Conservation (phyloP, 2,329 filamentous ascomycete species). For the Alternaria dauci region DNA sequence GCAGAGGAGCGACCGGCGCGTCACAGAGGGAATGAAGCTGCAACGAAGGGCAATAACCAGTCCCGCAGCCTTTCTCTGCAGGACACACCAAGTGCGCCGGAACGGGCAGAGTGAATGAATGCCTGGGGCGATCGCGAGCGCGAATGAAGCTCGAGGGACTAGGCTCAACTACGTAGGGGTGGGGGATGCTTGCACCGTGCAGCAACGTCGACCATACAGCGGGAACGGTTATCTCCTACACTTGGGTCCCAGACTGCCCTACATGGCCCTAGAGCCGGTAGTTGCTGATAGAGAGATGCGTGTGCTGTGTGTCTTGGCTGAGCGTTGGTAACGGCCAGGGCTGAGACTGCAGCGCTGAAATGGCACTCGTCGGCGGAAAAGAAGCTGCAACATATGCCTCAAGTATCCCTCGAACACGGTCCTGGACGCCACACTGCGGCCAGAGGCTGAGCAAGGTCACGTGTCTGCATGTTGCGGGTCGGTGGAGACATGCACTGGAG, state of each 20-base stretch:
- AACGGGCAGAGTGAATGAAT: constrained; percentile 29
- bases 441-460: constrained; percentile 12
- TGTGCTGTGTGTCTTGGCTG: constrained; percentile 5
- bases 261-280: constrained; percentile 13
- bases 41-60: constrained; percentile 26
- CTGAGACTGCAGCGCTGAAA: background rate
- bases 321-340: constrained; percentile 6
- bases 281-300: background rate
- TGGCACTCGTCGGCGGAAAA: constrained; percentile 2
- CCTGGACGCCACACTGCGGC: constrained; percentile 2
- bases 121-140: constrained; percentile 26
- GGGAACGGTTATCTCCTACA: constrained; percentile 18
- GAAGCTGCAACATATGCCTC: constrained; percentile 18
- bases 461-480: background rate
- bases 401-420: constrained; percentile 3
- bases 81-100: constrained; percentile 23
- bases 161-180: constrained; percentile 28
- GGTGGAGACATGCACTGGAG: background rate
- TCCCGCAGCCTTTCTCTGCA: constrained; percentile 31
- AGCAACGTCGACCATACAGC: constrained; percentile 10
- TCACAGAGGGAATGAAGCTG: constrained; percentile 29
- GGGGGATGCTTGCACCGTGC: constrained; percentile 25
- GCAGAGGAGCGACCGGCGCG: constrained; percentile 33
- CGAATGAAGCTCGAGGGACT: constrained; percentile 34
- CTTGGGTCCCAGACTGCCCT: constrained; percentile 9